phyloP scores from a whole-genome alignment of 768 basidiomycete species.

The Neoboletus magnificus region DNA sequence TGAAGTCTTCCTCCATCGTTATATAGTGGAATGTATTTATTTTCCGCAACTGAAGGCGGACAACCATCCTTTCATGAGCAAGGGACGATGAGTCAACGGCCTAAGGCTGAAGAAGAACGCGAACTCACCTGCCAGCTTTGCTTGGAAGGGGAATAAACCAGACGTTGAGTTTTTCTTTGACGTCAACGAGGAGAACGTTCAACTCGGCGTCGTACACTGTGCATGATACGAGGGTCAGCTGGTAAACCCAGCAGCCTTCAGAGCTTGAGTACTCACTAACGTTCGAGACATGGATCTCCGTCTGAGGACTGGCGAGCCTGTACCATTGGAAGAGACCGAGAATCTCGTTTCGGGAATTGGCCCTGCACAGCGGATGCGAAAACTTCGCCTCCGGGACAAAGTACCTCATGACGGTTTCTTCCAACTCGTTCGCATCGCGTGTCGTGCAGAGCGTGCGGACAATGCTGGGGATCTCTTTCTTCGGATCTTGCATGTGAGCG shows the following conservation, averaged over 20 bases:
- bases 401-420: slow-evolving; percentile 45
- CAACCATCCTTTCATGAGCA: slow-evolving; percentile 37
- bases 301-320: slow-evolving; percentile 55
- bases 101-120: neutral
- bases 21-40: slow-evolving; percentile 43
- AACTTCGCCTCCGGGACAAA: slow-evolving; percentile 55
- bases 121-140: slow-evolving; percentile 46
- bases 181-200: slow-evolving; percentile 47
- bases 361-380: slow-evolving; percentile 55
- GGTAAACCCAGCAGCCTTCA: neutral
- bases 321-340: slow-evolving; percentile 64
- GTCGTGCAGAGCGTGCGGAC: slow-evolving; percentile 46
- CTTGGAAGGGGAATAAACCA: slow-evolving; percentile 50
- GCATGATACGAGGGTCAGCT: neutral
- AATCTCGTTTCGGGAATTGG: slow-evolving; percentile 52
- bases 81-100: neutral
- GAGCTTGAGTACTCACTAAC: slow-evolving; percentile 39
- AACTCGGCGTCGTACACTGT: slow-evolving; percentile 48
- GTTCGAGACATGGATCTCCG: slow-evolving; percentile 39
- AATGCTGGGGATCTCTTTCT: slow-evolving; percentile 44
- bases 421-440: slow-evolving; percentile 47
- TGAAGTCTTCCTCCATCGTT: slow-evolving; percentile 55
- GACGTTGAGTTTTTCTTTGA: slow-evolving; percentile 36
- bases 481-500: slow-evolving; percentile 54
- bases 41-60: slow-evolving; percentile 51